Conservation (phyloP, 129 eudicot genomes). For the Arctium minus region DNA sequence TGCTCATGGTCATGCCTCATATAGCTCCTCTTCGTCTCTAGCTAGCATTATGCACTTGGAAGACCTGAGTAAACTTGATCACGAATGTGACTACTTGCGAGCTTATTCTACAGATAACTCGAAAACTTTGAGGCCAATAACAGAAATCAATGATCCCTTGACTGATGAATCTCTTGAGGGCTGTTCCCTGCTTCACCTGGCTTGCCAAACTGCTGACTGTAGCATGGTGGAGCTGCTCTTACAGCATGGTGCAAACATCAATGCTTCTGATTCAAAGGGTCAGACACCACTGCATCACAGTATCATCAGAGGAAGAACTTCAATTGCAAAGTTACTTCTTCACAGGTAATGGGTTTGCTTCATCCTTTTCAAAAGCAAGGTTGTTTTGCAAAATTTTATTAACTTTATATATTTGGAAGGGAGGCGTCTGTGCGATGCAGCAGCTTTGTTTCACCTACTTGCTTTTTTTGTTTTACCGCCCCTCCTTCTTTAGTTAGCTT, state of each 20-base stretch:
- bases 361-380: neutral
- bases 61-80: slow-evolving; percentile 37
- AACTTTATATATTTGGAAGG: neutral
- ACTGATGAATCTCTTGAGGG: slow-evolving; percentile 59
- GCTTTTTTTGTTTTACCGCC: neutral
- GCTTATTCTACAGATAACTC: slow-evolving; percentile 39
- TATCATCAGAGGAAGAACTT: slow-evolving; percentile 56
- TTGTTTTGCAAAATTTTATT: neutral
- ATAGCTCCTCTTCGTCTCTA: slow-evolving; percentile 37
- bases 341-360: slow-evolving; percentile 46
- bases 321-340: slow-evolving; percentile 60
- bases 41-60: slow-evolving; percentile 38
- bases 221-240: slow-evolving; percentile 91
- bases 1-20: slow-evolving; percentile 50
- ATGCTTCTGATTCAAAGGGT: slow-evolving; percentile 65
- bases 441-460: neutral
- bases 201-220: slow-evolving; percentile 80
- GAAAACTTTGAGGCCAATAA: slow-evolving; percentile 33
- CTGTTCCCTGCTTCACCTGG: slow-evolving; percentile 79
- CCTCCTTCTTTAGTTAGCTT: no score
- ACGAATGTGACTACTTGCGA: slow-evolving; percentile 30
- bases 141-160: slow-evolving; percentile 37
- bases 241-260: slow-evolving; percentile 74
- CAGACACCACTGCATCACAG: slow-evolving; percentile 85
- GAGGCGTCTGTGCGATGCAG: neutral